Base-by-base conservation (phyloP, 1,284 basidiomycete species). In the Rhodotorula sp. region DNA sequence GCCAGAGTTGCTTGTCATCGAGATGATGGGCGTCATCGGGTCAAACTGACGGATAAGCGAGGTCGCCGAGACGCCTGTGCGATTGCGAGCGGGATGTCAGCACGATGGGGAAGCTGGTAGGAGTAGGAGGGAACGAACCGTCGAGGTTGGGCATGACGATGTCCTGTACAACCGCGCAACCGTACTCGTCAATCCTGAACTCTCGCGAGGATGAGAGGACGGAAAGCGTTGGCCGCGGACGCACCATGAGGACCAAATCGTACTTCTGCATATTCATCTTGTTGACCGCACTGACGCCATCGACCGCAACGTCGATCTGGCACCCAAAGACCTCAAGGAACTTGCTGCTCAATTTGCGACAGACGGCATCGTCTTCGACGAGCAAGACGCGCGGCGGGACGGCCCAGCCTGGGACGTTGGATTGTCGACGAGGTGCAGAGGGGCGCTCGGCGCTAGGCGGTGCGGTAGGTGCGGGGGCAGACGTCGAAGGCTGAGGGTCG, bases 291-390 rank as follows among this genome's bases (percentile, higher is more conserved):
- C 88, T 88, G n/a, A 94, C 87, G 0, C 94, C 94, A 81, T 98
- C 83, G 49, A 94, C 91, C 2, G 94, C 94, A 49, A 95, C 90
- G 77, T 98, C 94, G 75, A 91, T 94, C 74, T 89, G 88, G 79
- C 94, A 97, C 59, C 94, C 94, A 81, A 95, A 95, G 59, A 97
- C 90, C 81, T 96, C 90, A 79, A 98, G 81, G 80, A 97, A 96
- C 82, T 95, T 96, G 83, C 88, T 90, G 73, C 90, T 90, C 67
- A 98, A 81, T 77, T 89, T 89, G 63, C 94, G 82, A 79, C 89
- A 94, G 32, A 97, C 92, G 22, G 90, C 90, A 78, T 98, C 94
- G 80, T 98, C 94, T 79, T 98, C 94, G 24, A 98, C 94, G 7
- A 98, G 85, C 63, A 98, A 81, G 62, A 97, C 94, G 3, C 79